Conservation (phyloP, 2,329 filamentous ascomycete species). For the Fusarium penzigii region DNA sequence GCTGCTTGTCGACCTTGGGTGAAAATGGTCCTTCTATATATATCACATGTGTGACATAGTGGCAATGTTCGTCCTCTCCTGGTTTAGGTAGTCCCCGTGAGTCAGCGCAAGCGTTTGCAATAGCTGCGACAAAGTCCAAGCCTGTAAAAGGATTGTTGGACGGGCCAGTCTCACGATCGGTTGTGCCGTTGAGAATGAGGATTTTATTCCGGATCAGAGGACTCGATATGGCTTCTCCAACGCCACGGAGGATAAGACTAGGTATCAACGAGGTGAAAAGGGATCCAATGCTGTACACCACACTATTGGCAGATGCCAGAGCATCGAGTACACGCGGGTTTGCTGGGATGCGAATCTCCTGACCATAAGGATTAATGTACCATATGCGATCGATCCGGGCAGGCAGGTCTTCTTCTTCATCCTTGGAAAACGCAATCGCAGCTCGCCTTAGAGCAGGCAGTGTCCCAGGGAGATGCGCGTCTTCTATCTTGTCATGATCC, state of each 20-base stretch:
- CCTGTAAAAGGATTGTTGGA: conserved; percentile 65
- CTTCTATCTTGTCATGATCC: conserved; percentile 68
- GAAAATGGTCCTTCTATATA: conserved; percentile 72
- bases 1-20: conserved; percentile 68
- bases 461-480: conserved; percentile 79
- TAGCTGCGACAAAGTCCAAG: conserved; percentile 78
- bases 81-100: conserved; percentile 54
- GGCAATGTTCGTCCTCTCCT: conserved; percentile 51
- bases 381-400: conserved; percentile 79
- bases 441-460: conserved; percentile 77
- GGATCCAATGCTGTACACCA: conserved; percentile 93
- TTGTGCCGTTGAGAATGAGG: conserved; percentile 78
- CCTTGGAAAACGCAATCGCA: conserved; percentile 81
- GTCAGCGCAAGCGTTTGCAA: conserved; percentile 72
- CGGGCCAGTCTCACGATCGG: conserved; percentile 86
- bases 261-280: conserved; percentile 89
- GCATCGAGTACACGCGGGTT: conserved; percentile 79
- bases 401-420: conserved; percentile 71
- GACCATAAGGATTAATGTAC: conserved; percentile 99
- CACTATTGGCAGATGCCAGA: conserved; percentile 61
- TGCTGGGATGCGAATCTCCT: conserved; percentile 83
- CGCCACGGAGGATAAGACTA: conserved; percentile 72
- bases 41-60: conserved; percentile 82
- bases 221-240: conserved; percentile 60
- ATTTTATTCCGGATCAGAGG: conserved; percentile 66